phyloP scores from a whole-genome alignment of 805 yeast genomes.

The Saccharomycopsis schoenii region DNA sequence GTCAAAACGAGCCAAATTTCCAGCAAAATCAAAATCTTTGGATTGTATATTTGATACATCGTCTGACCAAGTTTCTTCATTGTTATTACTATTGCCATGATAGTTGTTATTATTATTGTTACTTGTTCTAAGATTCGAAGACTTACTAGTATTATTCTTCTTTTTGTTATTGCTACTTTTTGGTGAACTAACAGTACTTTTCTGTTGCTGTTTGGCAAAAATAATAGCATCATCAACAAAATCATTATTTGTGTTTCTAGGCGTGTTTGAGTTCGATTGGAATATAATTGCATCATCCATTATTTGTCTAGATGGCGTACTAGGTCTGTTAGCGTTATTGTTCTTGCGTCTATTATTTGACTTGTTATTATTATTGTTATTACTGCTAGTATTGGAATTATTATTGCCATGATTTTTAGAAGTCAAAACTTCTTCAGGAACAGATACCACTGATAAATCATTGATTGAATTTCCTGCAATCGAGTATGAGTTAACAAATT shows the following conservation, averaged over 20 bases:
- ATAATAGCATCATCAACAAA: slow-evolving; percentile 26
- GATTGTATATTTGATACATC: slow-evolving; percentile 37
- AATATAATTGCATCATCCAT: slow-evolving; percentile 8
- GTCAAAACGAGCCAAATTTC: slow-evolving; percentile 73
- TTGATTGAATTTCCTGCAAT: slow-evolving; percentile 33
- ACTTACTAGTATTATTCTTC: slow-evolving; percentile 1
- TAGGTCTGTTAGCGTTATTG: slow-evolving; percentile 3
- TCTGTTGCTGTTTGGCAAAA: slow-evolving; percentile 20
- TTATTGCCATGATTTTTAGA: slow-evolving; percentile 20
- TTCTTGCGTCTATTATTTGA: slow-evolving; percentile 11
- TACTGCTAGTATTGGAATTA: slow-evolving; percentile 19
- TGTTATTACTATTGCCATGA: slow-evolving; percentile 20
- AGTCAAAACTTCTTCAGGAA: slow-evolving; percentile 30
- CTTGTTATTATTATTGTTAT: slow-evolving; percentile 19
- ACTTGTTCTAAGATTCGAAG: slow-evolving; percentile 18
- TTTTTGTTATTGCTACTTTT: slow-evolving; percentile 13
- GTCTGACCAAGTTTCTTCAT: slow-evolving; percentile 39
- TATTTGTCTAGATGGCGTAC: slow-evolving; percentile 5
- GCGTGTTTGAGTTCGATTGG: slow-evolving; percentile 2
- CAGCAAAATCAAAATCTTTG: slow-evolving; percentile 77
- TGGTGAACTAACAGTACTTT: slow-evolving; percentile 10
- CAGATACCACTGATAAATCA: slow-evolving; percentile 46
- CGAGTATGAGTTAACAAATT: slow-evolving; percentile 12
- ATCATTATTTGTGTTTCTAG: not conserved
- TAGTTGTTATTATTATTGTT: slow-evolving; percentile 20